Percentiles rank a stretch among this genome's conserved stretches.
Conservation (phyloP, 2,329 filamentous ascomycete species). For the Daldinia sp. region DNA sequence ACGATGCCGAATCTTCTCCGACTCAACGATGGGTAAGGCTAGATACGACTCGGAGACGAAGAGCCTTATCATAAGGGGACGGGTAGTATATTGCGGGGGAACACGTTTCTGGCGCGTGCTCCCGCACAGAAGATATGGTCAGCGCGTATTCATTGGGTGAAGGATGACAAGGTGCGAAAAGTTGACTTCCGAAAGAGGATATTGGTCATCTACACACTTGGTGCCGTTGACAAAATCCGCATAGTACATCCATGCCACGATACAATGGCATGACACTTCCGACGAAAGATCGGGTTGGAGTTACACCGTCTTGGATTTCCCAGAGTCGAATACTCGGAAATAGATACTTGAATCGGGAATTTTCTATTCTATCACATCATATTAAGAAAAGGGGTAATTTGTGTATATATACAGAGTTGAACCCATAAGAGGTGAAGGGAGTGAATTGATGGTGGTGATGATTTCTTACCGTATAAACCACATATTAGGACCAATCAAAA, state of each 20-base stretch:
- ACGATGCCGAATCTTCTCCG: background rate
- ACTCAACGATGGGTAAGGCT: constrained; percentile 1
- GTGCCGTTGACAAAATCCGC: constrained; percentile 10
- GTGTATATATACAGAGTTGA: constrained; percentile 13
- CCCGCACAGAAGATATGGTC: constrained; percentile 8
- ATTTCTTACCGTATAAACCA: background rate
- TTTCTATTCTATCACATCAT: background rate
- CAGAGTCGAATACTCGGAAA: constrained; percentile 16
- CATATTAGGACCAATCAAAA: constrained; percentile 15
- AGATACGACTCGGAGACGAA: constrained; percentile 4
- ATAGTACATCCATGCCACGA: background rate
- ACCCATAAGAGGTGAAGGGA: constrained; percentile 4
- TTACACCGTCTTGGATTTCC: constrained; percentile 22
- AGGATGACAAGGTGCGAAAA: background rate
- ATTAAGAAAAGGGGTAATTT: background rate
- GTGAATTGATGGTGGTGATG: constrained; percentile 1
- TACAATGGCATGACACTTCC: constrained; percentile 4
- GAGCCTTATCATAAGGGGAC: constrained; percentile 5
- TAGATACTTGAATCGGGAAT: constrained; percentile 28
- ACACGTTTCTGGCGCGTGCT: constrained; percentile 14
- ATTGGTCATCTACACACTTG: constrained; percentile 4
- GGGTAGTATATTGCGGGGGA: constrained; percentile 10
- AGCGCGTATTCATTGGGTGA: constrained; percentile 6
- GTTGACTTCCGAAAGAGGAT: constrained; percentile 12
- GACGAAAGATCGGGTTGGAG: constrained; percentile 16